These are phyloP conservation scores for Saccharomycopsis fibuligera DNA, from an alignment of 805 yeast species.

Conservation along the genomic window DNA sequence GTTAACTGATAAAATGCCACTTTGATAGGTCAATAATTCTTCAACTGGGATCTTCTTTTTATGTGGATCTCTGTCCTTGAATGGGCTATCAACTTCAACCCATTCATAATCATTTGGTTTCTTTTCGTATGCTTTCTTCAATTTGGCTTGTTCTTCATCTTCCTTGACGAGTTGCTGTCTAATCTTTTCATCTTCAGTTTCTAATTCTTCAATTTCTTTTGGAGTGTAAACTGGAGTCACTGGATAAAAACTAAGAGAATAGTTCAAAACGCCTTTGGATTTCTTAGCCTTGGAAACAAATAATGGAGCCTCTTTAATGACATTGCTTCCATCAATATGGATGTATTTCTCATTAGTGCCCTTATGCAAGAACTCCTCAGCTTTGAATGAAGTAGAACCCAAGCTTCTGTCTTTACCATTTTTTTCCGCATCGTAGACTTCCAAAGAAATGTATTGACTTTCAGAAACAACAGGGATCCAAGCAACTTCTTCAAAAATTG, in stretches of 20 bases:
- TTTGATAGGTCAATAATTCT: constrained; percentile 46
- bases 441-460: constrained; percentile 51
- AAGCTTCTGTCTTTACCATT: constrained; percentile 57
- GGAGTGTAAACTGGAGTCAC: constrained; percentile 55
- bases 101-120: constrained; percentile 62
- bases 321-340: constrained; percentile 46
- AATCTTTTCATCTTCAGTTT: constrained; percentile 35
- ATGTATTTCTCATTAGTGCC: constrained; percentile 40
- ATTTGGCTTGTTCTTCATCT: constrained; percentile 38
- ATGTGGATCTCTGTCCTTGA: constrained; percentile 30
- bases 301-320: constrained; percentile 33
- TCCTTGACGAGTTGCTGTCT: constrained; percentile 32
- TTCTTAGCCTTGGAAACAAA: constrained; percentile 31
- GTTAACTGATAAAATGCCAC: constrained; percentile 58
- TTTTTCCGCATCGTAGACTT: constrained; percentile 61
- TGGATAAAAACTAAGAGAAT: constrained; percentile 61
- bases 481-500: constrained; percentile 51
- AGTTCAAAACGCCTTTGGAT: constrained; percentile 45
- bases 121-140: constrained; percentile 46
- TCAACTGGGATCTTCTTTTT: constrained; percentile 44
- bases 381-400: constrained; percentile 50
- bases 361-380: constrained; percentile 42
- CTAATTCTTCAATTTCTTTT: constrained; percentile 44
- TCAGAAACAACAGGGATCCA: constrained; percentile 57
- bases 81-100: constrained; percentile 42